Evolutionary conservation across 495 filamentous ascomycete genomes (phyloP).

Genomic region (Tuber magnatum): DNA sequence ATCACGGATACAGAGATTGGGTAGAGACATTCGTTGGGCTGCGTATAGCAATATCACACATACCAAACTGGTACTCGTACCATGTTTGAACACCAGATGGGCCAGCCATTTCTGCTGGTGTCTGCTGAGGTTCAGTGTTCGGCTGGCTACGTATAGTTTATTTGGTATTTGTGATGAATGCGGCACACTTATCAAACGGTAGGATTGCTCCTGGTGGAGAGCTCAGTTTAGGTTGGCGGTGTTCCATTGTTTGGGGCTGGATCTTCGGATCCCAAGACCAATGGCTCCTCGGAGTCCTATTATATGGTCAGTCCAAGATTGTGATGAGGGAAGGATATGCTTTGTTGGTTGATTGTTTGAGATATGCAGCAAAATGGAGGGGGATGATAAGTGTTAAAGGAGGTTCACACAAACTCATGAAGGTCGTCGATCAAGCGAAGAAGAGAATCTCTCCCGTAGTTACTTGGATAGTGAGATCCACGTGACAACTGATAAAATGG

Average conservation of each 20-base stretch:
- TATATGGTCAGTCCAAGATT: not conserved
- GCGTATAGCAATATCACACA: slow-evolving; percentile 5
- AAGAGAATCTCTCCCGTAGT: not conserved
- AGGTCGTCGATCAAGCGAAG: not conserved
- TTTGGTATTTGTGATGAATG: slow-evolving; percentile 3
- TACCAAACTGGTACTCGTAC: slow-evolving; percentile 2
- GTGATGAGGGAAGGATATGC: not conserved
- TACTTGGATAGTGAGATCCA: not conserved
- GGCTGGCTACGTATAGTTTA: not conserved
- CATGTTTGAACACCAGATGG: slow-evolving; percentile 4
- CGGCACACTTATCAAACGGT: slow-evolving; percentile 2
- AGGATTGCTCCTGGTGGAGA: not conserved
- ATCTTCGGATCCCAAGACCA: not conserved
- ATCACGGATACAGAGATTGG: not conserved
- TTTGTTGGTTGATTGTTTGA: not conserved
- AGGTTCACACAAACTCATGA: not conserved
- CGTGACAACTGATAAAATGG: not conserved
- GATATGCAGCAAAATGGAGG: not conserved
- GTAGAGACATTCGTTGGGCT: not conserved
- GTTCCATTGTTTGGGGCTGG: not conserved
- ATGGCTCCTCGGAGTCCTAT: not conserved
- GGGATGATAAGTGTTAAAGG: not conserved
- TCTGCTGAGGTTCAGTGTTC: not conserved
- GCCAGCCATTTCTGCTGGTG: not conserved
- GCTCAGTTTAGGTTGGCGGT: not conserved